A percentile compares a stretch with the other conserved stretches of the same genome.
phyloP scores from a whole-genome alignment of 2,329 filamentous ascomycete species.

The Cytospora piceae region DNA sequence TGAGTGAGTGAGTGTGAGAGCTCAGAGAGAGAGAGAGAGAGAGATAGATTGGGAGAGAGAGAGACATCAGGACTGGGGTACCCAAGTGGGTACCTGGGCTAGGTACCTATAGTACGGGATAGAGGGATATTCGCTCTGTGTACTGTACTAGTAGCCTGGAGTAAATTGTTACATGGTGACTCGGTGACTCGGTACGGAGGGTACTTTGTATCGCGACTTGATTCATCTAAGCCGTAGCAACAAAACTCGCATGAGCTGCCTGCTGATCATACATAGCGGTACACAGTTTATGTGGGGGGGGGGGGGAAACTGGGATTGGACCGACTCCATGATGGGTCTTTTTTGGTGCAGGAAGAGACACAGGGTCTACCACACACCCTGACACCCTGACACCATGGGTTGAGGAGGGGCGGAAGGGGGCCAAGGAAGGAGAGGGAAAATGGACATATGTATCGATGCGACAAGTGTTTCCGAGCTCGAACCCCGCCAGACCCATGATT shows the following conservation, averaged over 20 bases:
- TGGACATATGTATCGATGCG: not conserved
- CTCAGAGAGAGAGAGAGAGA: not conserved
- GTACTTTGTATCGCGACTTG: conserved; percentile 4
- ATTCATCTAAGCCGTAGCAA: conserved; percentile 23
- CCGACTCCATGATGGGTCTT: conserved; percentile 3
- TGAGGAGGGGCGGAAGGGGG: not conserved
- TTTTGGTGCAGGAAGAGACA: conserved; percentile 24
- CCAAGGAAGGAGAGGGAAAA: not conserved
- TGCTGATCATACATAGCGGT: conserved; percentile 18
- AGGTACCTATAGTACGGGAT: conserved; percentile 6
- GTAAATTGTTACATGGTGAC: too few species aligned
- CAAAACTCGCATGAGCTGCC: conserved; percentile 7
- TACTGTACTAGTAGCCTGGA: too few species aligned
- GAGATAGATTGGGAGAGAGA: not conserved
- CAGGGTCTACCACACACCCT: conserved; percentile 12
- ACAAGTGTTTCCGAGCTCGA: not conserved
- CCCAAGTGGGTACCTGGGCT: not conserved
- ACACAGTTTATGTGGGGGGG: not conserved
- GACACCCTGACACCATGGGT: conserved; percentile 9
- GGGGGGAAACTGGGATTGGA: conserved; percentile 8
- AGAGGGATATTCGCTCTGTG: conserved; percentile 9
- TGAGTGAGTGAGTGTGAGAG: too few species aligned
- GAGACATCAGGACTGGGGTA: not conserved
- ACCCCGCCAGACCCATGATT: not conserved
- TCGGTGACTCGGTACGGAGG: not conserved